These are phyloP conservation scores for Kentomonas sorsogonicus DNA, from an alignment of 208 protist species.

Conservation along the genomic window DNA sequence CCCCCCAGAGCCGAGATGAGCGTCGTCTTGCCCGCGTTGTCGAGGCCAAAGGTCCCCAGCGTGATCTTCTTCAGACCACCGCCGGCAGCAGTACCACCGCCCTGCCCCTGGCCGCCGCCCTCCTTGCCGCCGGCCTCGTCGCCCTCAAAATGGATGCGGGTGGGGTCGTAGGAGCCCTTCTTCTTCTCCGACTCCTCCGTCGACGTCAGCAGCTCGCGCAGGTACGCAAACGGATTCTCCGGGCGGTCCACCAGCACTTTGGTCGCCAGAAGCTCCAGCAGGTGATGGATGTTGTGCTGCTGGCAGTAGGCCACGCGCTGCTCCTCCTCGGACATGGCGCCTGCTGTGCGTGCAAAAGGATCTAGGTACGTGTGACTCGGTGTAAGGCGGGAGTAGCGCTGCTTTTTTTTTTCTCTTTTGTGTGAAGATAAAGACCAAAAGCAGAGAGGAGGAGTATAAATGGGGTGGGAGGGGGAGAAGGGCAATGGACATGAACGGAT, in stretches of 20 bases:
- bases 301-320: conserved; percentile 79
- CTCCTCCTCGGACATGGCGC: conserved; percentile 61
- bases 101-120: conserved; percentile 6
- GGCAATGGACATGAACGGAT: too few relatives aligned
- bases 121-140: conserved; percentile 13
- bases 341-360: too few relatives aligned
- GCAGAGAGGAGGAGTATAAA: too few relatives aligned
- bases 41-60: conserved; percentile 82
- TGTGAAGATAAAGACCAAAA: too few relatives aligned
- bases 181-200: conserved; percentile 76
- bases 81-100: not conserved
- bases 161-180: conserved; percentile 79
- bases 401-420: too few relatives aligned
- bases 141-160: conserved; percentile 41
- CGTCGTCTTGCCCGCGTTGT: conserved; percentile 97
- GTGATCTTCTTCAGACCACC: conserved; percentile 66
- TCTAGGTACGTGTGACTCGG: too few relatives aligned
- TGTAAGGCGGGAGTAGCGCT: too few relatives aligned
- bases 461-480: too few relatives aligned
- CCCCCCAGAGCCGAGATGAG: conserved; percentile 97
- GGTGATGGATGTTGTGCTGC: conserved; percentile 86
- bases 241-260: conserved; percentile 82
- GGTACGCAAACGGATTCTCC: conserved; percentile 82
- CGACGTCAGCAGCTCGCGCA: conserved; percentile 58
- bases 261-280: conserved; percentile 88